Evolutionary conservation across 345 rosid genomes (phyloP).

Genomic region (Angophora floribunda): DNA sequence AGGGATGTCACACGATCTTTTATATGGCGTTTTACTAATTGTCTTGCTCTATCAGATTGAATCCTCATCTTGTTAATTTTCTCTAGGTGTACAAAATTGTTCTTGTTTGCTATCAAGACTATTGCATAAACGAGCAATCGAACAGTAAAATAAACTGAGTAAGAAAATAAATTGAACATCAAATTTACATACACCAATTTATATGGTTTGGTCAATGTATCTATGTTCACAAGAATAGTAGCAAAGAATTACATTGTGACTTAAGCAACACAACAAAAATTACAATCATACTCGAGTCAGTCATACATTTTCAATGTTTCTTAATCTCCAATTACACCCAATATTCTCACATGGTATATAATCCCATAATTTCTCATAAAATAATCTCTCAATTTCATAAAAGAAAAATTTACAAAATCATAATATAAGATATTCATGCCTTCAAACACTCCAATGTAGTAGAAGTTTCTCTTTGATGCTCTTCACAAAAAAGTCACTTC

Average conservation of each 20-base stretch:
- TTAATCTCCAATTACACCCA: background rate
- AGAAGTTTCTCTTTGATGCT: background rate
- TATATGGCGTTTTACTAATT: background rate
- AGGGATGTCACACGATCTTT: background rate
- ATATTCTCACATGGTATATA: background rate
- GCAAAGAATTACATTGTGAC: background rate
- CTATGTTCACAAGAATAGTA: accelerated
- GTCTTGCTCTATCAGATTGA: background rate
- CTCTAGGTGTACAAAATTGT: background rate
- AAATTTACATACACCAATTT: too few relatives aligned
- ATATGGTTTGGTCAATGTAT: too few relatives aligned
- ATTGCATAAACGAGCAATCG: background rate
- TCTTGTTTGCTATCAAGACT: background rate
- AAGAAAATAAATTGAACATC: too few relatives aligned
- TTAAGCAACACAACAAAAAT: too few relatives aligned
- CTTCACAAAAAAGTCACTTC: background rate
- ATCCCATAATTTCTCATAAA: too few relatives aligned
- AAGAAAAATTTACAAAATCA: too few relatives aligned
- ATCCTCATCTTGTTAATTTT: background rate
- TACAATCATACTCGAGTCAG: background rate
- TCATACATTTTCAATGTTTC: too few relatives aligned
- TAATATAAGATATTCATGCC: background rate
- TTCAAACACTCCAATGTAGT: background rate
- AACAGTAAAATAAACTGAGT: too few relatives aligned
- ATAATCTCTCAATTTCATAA: background rate